phyloP scores from a whole-genome alignment of 306 rosid species.

The Senna siamea region DNA sequence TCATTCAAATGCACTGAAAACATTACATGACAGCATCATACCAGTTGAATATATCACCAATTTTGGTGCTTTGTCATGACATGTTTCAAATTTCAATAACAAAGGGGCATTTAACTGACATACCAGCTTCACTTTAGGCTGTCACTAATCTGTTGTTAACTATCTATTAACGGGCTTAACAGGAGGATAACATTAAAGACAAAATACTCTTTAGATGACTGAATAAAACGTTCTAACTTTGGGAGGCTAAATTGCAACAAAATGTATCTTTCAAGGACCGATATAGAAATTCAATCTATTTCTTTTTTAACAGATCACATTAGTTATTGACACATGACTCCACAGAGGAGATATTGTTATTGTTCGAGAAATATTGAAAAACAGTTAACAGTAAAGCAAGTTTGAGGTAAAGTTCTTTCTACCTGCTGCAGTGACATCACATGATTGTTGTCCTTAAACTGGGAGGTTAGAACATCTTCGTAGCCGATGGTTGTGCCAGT shows the following conservation, averaged over 20 bases:
- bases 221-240: neutral
- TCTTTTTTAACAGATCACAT: neutral
- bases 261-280: neutral
- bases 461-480: conserved; percentile 84
- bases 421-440: conserved; percentile 97
- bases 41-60: neutral
- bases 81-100: neutral
- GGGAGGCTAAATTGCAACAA: neutral
- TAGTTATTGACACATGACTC: neutral
- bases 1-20: conserved; percentile 1
- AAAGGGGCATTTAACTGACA: neutral
- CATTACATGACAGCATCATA: neutral
- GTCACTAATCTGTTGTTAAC: neutral
- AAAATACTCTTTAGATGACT: neutral
- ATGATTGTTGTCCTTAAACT: conserved; percentile 86
- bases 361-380: conserved; percentile 3
- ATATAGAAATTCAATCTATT: neutral
- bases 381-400: conserved; percentile 1
- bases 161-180: neutral
- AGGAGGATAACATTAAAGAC: neutral
- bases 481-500: conserved; percentile 80
- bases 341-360: conserved; percentile 10
- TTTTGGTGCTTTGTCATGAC: neutral
- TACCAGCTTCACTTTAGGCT: neutral
- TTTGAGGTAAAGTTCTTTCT: conserved; percentile 3